Evolutionary conservation across 345 rosid species (phyloP), one percentile per base, ranked within the genome.

Genomic region (Heritiera fomes): DNA sequence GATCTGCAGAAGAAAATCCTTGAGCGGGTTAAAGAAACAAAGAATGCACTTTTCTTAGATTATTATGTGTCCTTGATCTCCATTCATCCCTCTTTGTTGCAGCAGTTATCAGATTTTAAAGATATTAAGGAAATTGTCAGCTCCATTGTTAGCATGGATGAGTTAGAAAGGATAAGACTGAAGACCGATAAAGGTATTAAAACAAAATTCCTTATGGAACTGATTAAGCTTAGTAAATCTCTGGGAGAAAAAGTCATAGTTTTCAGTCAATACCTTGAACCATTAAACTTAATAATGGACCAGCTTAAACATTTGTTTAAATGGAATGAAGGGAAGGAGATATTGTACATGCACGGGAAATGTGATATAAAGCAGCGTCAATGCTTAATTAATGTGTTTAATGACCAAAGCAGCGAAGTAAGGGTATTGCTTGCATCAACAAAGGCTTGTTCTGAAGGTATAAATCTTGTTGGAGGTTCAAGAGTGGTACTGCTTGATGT

Each of bases 401-500:
- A 93, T 59, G 73, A 89, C 47, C 85, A 86, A 5, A 77, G 38
- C 8, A 90, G 86, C 56, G 77, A 85, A 58, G 75, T 89, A 11
- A 90, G 83, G 84, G 92, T 95, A 70, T 45, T 95, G 82, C 89
- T 93, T 60, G 98, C 98, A 47, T 90, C 98, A 8, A 90, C 82
- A 28, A 88, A 59, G 82, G 93, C 98, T 4, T 93, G 95, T 82
- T 88, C 87, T 0, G 97, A 90, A 75, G 95, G 98, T 9, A 93
- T 93, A 45, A 87, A 81, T 80, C 92, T 95, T 2, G 88, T 90
- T 7, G 98, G 97, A 0, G 97, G 94, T 15, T 95, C 98, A 1
- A 87, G 97, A 82, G 95, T 93, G 14, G 81, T 95, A 28, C 77
- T 91, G 67, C 90, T 95, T 4, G 98, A 93, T 63, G 94, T 91